Evolutionary conservation across 768 basidiomycete genomes (phyloP), one percentile per base, ranked within the genome.

Genomic region (Suillus discolor): DNA sequence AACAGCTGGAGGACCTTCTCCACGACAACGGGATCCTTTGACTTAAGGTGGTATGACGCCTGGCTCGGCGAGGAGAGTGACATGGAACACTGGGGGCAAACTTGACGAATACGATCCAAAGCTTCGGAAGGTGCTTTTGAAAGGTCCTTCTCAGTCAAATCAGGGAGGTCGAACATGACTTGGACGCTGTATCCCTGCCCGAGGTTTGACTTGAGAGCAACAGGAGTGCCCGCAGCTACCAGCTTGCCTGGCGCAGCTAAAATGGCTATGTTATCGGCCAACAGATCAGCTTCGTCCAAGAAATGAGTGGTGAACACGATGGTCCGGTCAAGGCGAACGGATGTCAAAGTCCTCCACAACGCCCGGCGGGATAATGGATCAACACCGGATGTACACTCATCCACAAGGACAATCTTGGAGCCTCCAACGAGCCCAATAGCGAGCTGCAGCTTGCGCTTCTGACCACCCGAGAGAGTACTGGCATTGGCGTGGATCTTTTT

Each of bases 231-330:
- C 54, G 87, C 82, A 0, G 91, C 92, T 1, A 93, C 84, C 2
- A 93, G 79, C 67, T 86, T 90, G 23, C 92, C 92, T 2, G 92
- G 92, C 0, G 89, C 86, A 16, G 88, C 87, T 4, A 94, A 79
- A 62, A 93, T 88, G 0, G 88, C 90, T 61, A 94, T 90, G 25
- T 87, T 81, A 69, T 94, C 92, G 0, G 87, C 92, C 16, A 94
- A 79, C 4, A 93, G 79, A 71, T 93, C 92, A 0, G 92, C 92
- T 74, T 93, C 90, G 65, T 93, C 91, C 2, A 92, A 80, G 77
- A 91, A 91, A 77, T 93, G 92, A 0, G 92, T 94, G 0, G 92
- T 93, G 73, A 93, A 89, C 3, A 93, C 79, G 44, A 93, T 86
- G 0, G 88, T 87, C 57, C 89, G 80, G 51, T 89, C 86, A 41